phyloP scores from a whole-genome alignment of 2,329 filamentous ascomycete genomes.

The Chrysosporium queenslandicum region DNA sequence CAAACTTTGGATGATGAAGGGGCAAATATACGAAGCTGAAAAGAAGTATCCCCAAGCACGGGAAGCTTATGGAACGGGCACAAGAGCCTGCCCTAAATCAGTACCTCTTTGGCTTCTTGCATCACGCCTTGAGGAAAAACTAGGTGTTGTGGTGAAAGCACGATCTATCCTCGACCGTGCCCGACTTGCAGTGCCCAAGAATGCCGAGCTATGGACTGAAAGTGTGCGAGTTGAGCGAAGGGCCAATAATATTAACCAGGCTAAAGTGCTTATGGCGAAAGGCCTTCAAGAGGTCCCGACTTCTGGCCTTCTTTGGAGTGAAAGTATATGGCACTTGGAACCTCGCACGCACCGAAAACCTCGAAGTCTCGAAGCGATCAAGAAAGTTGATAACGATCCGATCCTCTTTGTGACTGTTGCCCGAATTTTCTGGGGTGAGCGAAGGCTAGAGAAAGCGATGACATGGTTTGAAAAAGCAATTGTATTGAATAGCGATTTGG shows the following conservation, averaged over 20 bases:
- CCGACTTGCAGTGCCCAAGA: constrained; percentile 76
- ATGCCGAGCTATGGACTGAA: constrained; percentile 77
- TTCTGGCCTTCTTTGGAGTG: constrained; percentile 79
- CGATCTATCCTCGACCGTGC: constrained; percentile 88
- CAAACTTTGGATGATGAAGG: constrained; percentile 98
- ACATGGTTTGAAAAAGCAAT: constrained; percentile 97
- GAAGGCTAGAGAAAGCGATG: constrained; percentile 83
- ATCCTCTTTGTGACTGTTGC: constrained; percentile 83
- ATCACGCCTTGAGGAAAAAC: constrained; percentile 73
- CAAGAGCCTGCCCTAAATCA: constrained; percentile 73
- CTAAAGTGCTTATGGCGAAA: constrained; percentile 84
- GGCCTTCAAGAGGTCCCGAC: constrained; percentile 85
- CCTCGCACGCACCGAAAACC: constrained; percentile 85
- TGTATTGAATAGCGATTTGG: constrained; percentile 71
- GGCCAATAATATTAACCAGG: constrained; percentile 64
- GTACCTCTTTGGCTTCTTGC: constrained; percentile 86
- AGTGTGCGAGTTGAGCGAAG: constrained; percentile 87
- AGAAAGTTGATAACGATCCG: constrained; percentile 89
- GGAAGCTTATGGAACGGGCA: constrained; percentile 80
- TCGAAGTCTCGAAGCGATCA: constrained; percentile 84
- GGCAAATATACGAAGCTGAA: constrained; percentile 85
- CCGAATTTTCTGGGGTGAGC: constrained; percentile 90
- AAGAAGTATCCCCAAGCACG: constrained; percentile 72
- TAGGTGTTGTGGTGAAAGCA: constrained; percentile 78
- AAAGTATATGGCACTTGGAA: constrained; percentile 93